Percentiles rank a stretch among this genome's conserved stretches.
phyloP scores from a whole-genome alignment of 148 eudicot species.

The Persicaria maculosa region DNA sequence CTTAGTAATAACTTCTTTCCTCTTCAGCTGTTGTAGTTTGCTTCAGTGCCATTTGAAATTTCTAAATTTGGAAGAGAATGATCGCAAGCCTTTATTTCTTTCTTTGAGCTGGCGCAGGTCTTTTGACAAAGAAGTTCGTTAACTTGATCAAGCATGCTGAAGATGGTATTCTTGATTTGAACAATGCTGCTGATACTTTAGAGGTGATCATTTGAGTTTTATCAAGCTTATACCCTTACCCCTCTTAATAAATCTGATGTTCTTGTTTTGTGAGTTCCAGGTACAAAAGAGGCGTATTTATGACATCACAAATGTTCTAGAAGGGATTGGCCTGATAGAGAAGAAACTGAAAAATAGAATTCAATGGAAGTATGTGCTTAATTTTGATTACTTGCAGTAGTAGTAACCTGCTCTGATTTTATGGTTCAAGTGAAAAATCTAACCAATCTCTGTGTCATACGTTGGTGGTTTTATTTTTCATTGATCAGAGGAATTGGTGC shows the following conservation, averaged over 20 bases:
- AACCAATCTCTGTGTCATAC: background rate
- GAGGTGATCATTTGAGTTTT: slow-evolving; percentile 41
- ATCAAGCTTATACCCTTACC: background rate
- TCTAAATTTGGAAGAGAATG: slow-evolving; percentile 1
- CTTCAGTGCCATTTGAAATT: background rate
- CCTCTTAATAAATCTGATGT: slow-evolving; percentile 2
- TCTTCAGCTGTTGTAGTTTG: background rate
- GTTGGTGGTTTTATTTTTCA: slow-evolving; percentile 20
- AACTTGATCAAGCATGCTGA: slow-evolving; percentile 89
- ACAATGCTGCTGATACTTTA: slow-evolving; percentile 85
- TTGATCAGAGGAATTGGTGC: slow-evolving; percentile 76
- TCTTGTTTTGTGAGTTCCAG: slow-evolving; percentile 31
- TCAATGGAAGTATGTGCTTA: slow-evolving; percentile 86
- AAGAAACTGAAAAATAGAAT: slow-evolving; percentile 94
- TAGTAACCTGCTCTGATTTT: slow-evolving; percentile 8
- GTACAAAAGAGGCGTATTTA: slow-evolving; percentile 98
- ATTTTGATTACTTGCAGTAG: background rate
- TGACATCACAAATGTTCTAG: slow-evolving; percentile 96
- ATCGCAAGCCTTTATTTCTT: slow-evolving; percentile 1
- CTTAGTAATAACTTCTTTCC: slow-evolving; percentile 51
- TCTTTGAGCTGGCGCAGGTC: slow-evolving; percentile 37
- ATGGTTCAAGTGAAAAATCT: background rate
- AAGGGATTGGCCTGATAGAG: slow-evolving; percentile 95
- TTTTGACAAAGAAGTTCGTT: slow-evolving; percentile 83
- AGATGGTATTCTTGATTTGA: slow-evolving; percentile 95